A percentile compares a stretch with the other conserved stretches of the same genome.
Evolutionary conservation across 2,329 filamentous ascomycete genomes (phyloP).

Genomic region (Verticillium nonalfalfae): DNA sequence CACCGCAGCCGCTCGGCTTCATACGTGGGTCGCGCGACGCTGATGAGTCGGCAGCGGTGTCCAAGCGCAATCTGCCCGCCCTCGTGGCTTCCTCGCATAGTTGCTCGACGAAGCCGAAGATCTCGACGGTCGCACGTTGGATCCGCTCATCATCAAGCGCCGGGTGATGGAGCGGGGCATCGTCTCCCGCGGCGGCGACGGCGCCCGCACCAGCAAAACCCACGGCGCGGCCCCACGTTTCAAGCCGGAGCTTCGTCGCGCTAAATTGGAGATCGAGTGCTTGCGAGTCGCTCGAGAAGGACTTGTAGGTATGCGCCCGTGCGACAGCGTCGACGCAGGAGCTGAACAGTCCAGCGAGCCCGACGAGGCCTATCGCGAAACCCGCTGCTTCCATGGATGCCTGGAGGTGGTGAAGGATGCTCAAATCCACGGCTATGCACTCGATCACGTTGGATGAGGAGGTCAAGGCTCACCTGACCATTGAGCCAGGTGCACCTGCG

Average conservation of each 20-base stretch:
- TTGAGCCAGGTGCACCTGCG: too few species aligned
- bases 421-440: too few species aligned
- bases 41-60: too few species aligned
- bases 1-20: too few species aligned
- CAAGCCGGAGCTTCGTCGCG: conserved; percentile 9
- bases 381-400: conserved; percentile 11
- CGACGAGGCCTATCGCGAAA: conserved; percentile 11
- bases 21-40: too few species aligned
- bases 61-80: too few species aligned
- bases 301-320: conserved; percentile 9
- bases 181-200: background rate
- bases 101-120: conserved; percentile 3
- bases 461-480: too few species aligned
- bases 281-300: conserved; percentile 8
- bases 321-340: conserved; percentile 14
- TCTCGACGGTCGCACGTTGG: background rate
- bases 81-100: background rate
- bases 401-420: too few species aligned
- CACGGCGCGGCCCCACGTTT: conserved; percentile 14
- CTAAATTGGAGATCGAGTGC: conserved; percentile 8
- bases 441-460: too few species aligned
- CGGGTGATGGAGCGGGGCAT: conserved; percentile 2
- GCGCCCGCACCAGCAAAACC: conserved; percentile 6
- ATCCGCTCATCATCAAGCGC: conserved; percentile 6
- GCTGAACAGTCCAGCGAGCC: conserved; percentile 14